phyloP scores from a whole-genome alignment of 768 basidiomycete genomes.

The Psilocybe cyanescens region DNA sequence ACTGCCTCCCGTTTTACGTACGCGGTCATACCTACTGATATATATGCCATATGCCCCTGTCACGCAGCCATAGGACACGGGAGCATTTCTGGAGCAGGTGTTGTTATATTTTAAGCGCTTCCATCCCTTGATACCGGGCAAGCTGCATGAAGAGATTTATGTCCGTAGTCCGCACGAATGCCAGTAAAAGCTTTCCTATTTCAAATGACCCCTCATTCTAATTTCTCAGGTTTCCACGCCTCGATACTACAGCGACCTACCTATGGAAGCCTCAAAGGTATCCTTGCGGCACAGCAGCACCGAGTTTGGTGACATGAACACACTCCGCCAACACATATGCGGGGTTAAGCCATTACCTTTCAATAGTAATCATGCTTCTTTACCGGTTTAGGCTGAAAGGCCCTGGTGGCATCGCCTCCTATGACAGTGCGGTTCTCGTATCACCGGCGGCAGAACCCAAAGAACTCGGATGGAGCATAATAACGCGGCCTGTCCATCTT shows the following conservation, averaged over 20 bases:
- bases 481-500: slow-evolving; percentile 16
- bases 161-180: background rate
- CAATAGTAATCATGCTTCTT: background rate
- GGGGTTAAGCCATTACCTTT: background rate
- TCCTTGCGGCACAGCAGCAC: background rate
- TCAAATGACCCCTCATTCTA: background rate
- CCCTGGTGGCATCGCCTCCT: slow-evolving; percentile 1
- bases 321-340: background rate
- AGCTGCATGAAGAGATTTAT: background rate
- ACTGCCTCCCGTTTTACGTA: background rate
- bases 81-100: background rate
- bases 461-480: slow-evolving; percentile 18
- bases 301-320: background rate
- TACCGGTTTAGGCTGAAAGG: background rate
- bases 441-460: slow-evolving; percentile 27
- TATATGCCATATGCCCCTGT: background rate
- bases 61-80: background rate
- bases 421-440: slow-evolving; percentile 21
- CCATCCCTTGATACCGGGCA: background rate
- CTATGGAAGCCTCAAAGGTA: background rate
- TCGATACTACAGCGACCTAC: background rate
- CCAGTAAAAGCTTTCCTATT: background rate
- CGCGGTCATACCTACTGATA: background rate
- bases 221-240: background rate
- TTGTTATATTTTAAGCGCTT: background rate